Evolutionary conservation across 2,329 filamentous ascomycete species (phyloP).

Genomic region (Mariannaea elegans): DNA sequence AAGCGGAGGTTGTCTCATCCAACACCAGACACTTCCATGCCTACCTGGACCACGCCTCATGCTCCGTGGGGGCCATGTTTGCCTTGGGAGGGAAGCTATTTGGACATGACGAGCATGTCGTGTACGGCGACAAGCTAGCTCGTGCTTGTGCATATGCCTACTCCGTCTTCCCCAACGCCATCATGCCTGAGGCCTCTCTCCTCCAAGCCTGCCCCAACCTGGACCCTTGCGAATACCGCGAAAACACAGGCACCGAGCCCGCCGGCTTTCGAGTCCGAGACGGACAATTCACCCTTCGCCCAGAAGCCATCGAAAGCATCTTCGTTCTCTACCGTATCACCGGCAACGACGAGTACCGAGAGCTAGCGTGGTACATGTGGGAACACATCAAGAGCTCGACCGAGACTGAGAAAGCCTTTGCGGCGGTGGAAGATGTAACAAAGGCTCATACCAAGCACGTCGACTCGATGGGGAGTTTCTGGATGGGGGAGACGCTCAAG

Average conservation of each 20-base stretch:
- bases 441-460: slow-evolving; percentile 55
- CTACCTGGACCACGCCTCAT: slow-evolving; percentile 65
- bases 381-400: slow-evolving; percentile 67
- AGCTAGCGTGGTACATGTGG: slow-evolving; percentile 81
- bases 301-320: slow-evolving; percentile 79
- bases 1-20: slow-evolving; percentile 43
- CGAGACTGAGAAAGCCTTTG: slow-evolving; percentile 67
- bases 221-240: slow-evolving; percentile 36
- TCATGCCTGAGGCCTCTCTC: slow-evolving; percentile 69
- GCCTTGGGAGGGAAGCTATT: slow-evolving; percentile 69
- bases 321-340: slow-evolving; percentile 82
- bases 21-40: slow-evolving; percentile 42
- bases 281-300: slow-evolving; percentile 28
- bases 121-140: slow-evolving; percentile 65
- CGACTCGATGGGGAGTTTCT: slow-evolving; percentile 76
- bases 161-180: slow-evolving; percentile 62
- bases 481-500: slow-evolving; percentile 78
- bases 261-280: slow-evolving; percentile 33
- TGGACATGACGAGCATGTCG: slow-evolving; percentile 58
- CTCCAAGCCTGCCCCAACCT: slow-evolving; percentile 51
- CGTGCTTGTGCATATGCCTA: slow-evolving; percentile 73
- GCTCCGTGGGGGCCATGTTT: slow-evolving; percentile 73
- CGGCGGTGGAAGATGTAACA: slow-evolving; percentile 71
- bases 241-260: slow-evolving; percentile 12
- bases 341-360: slow-evolving; percentile 70